Evolutionary conservation across 2,329 filamentous ascomycete genomes (phyloP).

Genomic region (Stenocarpella maydis): DNA sequence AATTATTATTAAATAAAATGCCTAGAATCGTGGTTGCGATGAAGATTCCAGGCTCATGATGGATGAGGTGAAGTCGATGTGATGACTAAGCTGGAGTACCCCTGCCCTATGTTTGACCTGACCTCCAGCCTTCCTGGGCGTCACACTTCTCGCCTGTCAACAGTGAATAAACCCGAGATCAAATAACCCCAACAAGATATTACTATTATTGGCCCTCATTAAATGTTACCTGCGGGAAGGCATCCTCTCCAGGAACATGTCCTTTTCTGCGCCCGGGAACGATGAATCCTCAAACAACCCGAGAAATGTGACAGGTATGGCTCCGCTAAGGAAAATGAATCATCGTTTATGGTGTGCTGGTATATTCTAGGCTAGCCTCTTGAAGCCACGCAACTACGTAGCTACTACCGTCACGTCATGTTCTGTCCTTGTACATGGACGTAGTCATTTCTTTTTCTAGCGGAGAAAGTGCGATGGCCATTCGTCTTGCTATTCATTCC

Average conservation of each 20-base stretch:
- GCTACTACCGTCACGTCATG: conserved; percentile 15
- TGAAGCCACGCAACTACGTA: background rate
- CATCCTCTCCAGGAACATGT: no score
- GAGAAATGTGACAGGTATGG: background rate
- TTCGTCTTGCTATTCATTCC: background rate
- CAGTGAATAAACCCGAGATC: background rate
- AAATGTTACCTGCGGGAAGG: no score
- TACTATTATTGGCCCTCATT: no score
- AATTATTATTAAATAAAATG: background rate
- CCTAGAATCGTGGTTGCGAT: background rate
- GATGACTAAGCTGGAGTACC: background rate
- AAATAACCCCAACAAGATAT: background rate
- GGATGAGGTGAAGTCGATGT: background rate
- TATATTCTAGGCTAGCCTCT: background rate
- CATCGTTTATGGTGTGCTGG: conserved; percentile 10
- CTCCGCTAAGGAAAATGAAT: background rate
- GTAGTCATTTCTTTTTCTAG: no score
- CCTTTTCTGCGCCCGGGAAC: background rate
- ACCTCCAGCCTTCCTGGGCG: background rate
- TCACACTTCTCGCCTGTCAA: background rate
- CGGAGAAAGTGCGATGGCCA: background rate
- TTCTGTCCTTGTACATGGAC: background rate
- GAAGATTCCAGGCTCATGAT: background rate
- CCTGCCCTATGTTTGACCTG: background rate
- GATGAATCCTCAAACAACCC: background rate